phyloP scores from a whole-genome alignment of 1,284 basidiomycete species.

The Phenoliferia sp. region DNA sequence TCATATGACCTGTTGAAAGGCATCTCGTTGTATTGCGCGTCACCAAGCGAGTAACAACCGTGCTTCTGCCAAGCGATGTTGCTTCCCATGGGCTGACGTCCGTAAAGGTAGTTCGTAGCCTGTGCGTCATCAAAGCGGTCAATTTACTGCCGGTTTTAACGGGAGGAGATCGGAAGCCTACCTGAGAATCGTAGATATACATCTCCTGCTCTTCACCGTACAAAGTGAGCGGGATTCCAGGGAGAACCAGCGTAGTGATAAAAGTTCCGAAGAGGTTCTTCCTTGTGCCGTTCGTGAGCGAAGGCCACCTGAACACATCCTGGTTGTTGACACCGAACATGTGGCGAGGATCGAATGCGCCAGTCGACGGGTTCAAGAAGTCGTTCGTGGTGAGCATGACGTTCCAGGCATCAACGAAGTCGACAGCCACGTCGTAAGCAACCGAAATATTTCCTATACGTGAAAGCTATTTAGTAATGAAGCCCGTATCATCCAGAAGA shows the following conservation, averaged over 20 bases:
- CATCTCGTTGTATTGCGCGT: not conserved
- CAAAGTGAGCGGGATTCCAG: not conserved
- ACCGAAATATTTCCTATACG: not conserved
- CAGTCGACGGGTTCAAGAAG: not conserved
- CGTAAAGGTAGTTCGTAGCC: not conserved
- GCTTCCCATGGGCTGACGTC: not conserved
- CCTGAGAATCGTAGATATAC: not conserved
- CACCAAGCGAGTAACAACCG: not conserved
- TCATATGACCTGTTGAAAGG: not conserved
- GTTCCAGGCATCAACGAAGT: not conserved
- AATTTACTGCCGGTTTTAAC: too few relatives aligned
- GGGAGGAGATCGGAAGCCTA: not conserved
- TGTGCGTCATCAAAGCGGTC: too few relatives aligned
- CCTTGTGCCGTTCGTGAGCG: not conserved
- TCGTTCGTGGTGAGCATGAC: conserved; percentile 1
- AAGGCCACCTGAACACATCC: not conserved
- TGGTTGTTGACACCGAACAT: not conserved
- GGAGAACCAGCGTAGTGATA: not conserved
- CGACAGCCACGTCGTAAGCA: not conserved
- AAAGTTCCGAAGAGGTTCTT: not conserved
- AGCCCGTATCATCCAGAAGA: not conserved
- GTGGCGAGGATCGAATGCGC: not conserved
- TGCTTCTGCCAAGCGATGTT: not conserved
- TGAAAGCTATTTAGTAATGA: not conserved
- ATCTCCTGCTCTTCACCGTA: not conserved